Evolutionary conservation across 495 filamentous ascomycete species (phyloP), one percentile per base, ranked within the genome.

Genomic region (Aspergillus funiculosus): DNA sequence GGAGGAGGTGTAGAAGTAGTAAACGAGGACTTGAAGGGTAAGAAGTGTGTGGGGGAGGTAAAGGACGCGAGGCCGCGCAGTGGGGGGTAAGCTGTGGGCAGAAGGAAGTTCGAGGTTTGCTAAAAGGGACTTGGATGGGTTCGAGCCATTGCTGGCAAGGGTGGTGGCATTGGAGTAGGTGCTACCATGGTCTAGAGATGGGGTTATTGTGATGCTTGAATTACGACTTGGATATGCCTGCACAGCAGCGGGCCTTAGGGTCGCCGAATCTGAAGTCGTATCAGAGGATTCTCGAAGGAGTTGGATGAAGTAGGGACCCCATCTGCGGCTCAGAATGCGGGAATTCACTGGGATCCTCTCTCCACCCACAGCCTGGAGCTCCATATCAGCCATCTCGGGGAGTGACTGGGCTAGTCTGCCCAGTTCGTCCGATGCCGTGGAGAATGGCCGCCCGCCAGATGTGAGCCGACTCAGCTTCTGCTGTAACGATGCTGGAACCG

Each of bases 321-420:
- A 98, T 48, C 92, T 74, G 20, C 87, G 77, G 13, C 87, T 82
- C 1, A 96, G 72, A 9, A 98, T 75, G 29, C 88, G 79, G 10
- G 90, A 95, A 63, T 95, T 97, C 43, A 96, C 87, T 0, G 94
- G 87, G 48, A 97, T 86, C 2, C 88, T 79, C 59, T 97, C 92
- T 21, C 91, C 90, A 3, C 82, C 82, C 25, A 95, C 79, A 24
- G 89, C 88, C 18, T 97, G 69, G 28, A 98, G 81, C 57, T 97
- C 92, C 92, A 98, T 97, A 50, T 98, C 92, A n/a, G 89, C 79
- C 52, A 98, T 69, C 58, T 96, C 92, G 15, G 82, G 79, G 54
- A 94, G 66, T 8, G 72, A 76, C 31, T 95, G 73, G 0, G 87
- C 85, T 54, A 85, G 75, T 49, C 81, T 78, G n/a, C 92, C 92